Evolutionary conservation across 345 rosid species (phyloP).

Genomic region (Cardiospermum halicacabum): DNA sequence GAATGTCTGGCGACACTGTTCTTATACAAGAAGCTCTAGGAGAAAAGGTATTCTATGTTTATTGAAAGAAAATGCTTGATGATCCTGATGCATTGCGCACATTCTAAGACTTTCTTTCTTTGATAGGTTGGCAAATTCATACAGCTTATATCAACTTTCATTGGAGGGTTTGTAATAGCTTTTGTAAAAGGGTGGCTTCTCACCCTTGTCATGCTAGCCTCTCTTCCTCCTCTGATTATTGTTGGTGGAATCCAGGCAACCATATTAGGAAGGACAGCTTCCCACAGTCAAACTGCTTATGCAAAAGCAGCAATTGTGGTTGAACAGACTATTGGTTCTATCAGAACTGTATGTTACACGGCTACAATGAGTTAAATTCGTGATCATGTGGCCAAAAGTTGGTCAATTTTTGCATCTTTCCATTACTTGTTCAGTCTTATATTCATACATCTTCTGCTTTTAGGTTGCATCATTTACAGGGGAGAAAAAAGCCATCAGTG

Average conservation of each 20-base stretch:
- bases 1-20: conserved; percentile 69
- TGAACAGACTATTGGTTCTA: conserved; percentile 66
- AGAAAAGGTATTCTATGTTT: conserved; percentile 46
- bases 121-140: conserved; percentile 62
- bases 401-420: no score
- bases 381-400: no score
- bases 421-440: no score
- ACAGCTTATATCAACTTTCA: conserved; percentile 47
- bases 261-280: conserved; percentile 41
- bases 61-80: not conserved
- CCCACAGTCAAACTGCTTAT: conserved; percentile 51
- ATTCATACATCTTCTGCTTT: not conserved
- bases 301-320: conserved; percentile 48
- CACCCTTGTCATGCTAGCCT: conserved; percentile 48
- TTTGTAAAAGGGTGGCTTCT: conserved; percentile 70
- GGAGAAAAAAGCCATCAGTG: conserved; percentile 45
- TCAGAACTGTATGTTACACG: conserved; percentile 46
- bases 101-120: no score
- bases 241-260: conserved; percentile 44
- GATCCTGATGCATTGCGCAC: no score
- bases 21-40: conserved; percentile 80
- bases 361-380: not conserved
- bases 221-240: conserved; percentile 53
- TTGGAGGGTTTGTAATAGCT: conserved; percentile 69
- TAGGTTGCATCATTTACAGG: conserved; percentile 73